Percentiles rank a stretch among this genome's conserved stretches.
Conservation (phyloP, 1,139 yeast genomes). For the Pneumocystis jirovecii region DNA sequence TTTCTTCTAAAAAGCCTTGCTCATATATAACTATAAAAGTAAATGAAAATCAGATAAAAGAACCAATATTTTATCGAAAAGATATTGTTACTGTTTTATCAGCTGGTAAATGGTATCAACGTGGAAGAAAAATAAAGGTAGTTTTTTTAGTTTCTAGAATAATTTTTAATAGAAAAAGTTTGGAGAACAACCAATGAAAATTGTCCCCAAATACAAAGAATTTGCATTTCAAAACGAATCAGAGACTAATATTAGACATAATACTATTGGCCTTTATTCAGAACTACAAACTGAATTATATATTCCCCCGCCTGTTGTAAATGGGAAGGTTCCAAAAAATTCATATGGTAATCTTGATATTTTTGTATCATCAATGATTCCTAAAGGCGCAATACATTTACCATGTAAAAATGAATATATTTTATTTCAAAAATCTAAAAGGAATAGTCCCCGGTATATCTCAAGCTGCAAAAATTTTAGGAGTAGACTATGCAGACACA, state of each 20-base stretch:
- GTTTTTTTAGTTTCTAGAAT: not conserved
- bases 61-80: slow-evolving; percentile 46
- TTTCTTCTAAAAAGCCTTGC: slow-evolving; percentile 48
- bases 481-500: slow-evolving; percentile 73
- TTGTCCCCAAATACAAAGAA: slow-evolving; percentile 20
- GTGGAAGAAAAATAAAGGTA: slow-evolving; percentile 54
- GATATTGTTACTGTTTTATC: slow-evolving; percentile 52
- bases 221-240: slow-evolving; percentile 17
- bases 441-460: not conserved
- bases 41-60: slow-evolving; percentile 16
- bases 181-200: slow-evolving; percentile 54
- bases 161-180: slow-evolving; percentile 16
- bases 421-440: not conserved
- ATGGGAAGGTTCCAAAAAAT: slow-evolving; percentile 60
- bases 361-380: slow-evolving; percentile 65
- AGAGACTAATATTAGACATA: slow-evolving; percentile 37
- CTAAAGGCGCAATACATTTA: slow-evolving; percentile 59
- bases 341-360: slow-evolving; percentile 73
- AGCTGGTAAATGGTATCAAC: slow-evolving; percentile 74
- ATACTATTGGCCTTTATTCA: slow-evolving; percentile 46
- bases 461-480: slow-evolving; percentile 54
- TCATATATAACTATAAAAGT: slow-evolving; percentile 43
- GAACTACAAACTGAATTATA: slow-evolving; percentile 61
- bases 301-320: slow-evolving; percentile 46
- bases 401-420: slow-evolving; percentile 26